Conservation (phyloP, 2,329 filamentous ascomycete species). For the Penicillium glabrum region DNA sequence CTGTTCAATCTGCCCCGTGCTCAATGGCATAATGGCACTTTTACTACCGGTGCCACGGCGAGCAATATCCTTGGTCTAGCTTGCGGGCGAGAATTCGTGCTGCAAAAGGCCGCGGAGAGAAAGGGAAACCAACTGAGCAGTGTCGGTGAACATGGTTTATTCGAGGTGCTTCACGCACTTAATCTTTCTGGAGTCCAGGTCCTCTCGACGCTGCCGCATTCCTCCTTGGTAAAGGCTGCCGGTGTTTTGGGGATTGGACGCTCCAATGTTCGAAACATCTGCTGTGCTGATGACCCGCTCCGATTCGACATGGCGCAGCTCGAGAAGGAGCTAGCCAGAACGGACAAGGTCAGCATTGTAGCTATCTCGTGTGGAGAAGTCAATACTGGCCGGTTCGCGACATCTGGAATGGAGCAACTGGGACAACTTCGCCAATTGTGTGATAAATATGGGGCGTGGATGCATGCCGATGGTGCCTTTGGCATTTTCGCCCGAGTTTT, state of each 20-base stretch:
- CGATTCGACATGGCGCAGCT: conserved; percentile 67
- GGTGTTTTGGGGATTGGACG: conserved; percentile 78
- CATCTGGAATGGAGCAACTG: conserved; percentile 58
- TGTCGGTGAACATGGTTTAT: conserved; percentile 69
- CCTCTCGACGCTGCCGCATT: conserved; percentile 79
- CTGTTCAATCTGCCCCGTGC: conserved; percentile 61
- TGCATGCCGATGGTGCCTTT: conserved; percentile 90
- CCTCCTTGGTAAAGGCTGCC: conserved; percentile 79
- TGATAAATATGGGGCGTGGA: conserved; percentile 74
- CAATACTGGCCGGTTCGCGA: conserved; percentile 82
- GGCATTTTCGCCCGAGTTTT: conserved; percentile 76
- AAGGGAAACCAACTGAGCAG: conserved; percentile 34
- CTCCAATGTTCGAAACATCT: conserved; percentile 63
- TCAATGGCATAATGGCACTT: conserved; percentile 70
- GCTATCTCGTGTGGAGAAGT: conserved; percentile 84
- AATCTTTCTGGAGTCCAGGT: conserved; percentile 70
- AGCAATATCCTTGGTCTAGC: conserved; percentile 66
- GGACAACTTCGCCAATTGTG: conserved; percentile 65
- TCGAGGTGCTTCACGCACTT: conserved; percentile 63
- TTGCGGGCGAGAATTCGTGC: conserved; percentile 65
- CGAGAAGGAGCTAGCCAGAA: conserved; percentile 56
- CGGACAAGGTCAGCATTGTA: conserved; percentile 69
- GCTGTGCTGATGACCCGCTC: conserved; percentile 56
- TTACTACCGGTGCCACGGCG: conserved; percentile 72
- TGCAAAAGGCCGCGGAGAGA: conserved; percentile 44